These are phyloP conservation scores for Rosa multiflora DNA, from an alignment of 306 rosid species.

Conservation along the genomic window DNA sequence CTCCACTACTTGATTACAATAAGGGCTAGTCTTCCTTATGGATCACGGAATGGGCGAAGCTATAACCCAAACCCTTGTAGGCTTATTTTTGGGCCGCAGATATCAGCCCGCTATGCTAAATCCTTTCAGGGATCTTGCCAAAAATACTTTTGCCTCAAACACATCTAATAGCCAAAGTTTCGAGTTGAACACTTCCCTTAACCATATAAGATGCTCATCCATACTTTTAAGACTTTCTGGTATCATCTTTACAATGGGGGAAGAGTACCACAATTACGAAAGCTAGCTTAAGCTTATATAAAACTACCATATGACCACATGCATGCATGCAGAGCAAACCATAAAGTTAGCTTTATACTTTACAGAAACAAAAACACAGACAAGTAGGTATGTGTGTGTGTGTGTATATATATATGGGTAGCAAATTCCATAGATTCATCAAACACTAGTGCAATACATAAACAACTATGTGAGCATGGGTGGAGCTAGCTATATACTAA, in stretches of 20 bases:
- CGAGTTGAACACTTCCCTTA: background rate
- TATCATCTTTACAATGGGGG: background rate
- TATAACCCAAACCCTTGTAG: too few species aligned
- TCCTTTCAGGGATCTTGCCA: too few species aligned
- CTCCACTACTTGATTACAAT: too few species aligned
- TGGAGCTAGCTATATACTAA: constrained; percentile 22
- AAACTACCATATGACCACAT: constrained; percentile 24
- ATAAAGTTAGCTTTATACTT: constrained; percentile 2
- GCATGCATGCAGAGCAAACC: constrained; percentile 24
- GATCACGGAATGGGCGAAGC: too few species aligned
- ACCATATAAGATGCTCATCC: background rate
- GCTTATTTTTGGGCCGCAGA: too few species aligned
- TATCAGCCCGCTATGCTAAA: too few species aligned
- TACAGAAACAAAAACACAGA: constrained; percentile 2
- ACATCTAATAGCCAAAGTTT: background rate
- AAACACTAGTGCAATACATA: constrained; percentile 21
- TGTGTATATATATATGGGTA: background rate
- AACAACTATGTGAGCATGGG: constrained; percentile 35
- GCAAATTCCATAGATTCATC: constrained; percentile 44
- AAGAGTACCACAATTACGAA: background rate
- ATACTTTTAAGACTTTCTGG: background rate
- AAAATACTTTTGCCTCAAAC: too few species aligned
- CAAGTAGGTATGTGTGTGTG: background rate
- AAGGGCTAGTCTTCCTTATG: too few species aligned
- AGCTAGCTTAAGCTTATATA: background rate